Conservation (phyloP, 2,329 filamentous ascomycete species). For the Metarhizium robertsii region DNA sequence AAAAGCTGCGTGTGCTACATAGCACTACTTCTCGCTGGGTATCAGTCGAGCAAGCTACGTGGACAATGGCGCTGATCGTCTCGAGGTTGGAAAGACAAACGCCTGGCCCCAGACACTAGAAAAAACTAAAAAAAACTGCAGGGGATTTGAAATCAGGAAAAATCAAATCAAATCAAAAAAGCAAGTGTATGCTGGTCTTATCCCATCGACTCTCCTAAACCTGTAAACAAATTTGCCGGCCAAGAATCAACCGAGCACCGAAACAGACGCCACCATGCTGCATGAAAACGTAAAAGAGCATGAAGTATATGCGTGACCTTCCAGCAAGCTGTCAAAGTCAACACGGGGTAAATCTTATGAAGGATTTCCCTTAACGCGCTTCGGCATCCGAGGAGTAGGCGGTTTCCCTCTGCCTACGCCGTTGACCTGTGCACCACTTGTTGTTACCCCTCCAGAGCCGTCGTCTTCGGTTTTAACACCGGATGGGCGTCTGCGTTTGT, state of each 20-base stretch:
- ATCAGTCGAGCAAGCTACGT: conserved; percentile 9
- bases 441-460: conserved; percentile 38
- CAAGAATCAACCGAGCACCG: conserved; percentile 12
- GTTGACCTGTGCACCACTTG: conserved; percentile 38
- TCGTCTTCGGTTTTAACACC: conserved; percentile 51
- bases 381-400: conserved; percentile 47
- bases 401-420: conserved; percentile 44
- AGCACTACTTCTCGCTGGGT: conserved; percentile 6
- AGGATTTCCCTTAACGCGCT: conserved; percentile 41
- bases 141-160: conserved; percentile 7
- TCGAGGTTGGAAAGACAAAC: conserved; percentile 1
- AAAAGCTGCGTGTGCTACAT: neutral
- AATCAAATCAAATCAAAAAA: neutral
- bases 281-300: conserved; percentile 22
- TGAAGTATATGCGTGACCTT: conserved; percentile 7
- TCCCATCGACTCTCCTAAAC: conserved; percentile 7
- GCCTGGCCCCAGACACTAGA: conserved; percentile 10
- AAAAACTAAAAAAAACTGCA: conserved; percentile 3
- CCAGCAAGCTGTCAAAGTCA: neutral
- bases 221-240: conserved; percentile 1
- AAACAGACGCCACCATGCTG: conserved; percentile 27
- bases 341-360: conserved; percentile 13
- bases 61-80: neutral
- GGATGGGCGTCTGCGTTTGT: conserved; percentile 49
- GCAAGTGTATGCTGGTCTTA: neutral